These are phyloP conservation scores for Ambrosia artemisiifolia DNA, from an alignment of 129 eudicot genomes.

Conservation along the genomic window DNA sequence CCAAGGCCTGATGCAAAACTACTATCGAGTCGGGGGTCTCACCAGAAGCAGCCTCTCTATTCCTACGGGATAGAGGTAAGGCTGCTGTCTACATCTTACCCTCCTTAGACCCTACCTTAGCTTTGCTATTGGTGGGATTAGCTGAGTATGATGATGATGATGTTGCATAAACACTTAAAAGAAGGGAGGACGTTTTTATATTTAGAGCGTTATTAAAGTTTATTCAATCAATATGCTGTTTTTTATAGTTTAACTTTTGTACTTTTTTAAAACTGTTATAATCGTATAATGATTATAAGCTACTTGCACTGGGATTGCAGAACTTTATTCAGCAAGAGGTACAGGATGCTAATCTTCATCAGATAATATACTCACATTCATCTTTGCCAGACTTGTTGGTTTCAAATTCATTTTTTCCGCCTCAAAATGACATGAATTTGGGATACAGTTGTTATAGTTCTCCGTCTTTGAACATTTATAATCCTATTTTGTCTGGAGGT, in stretches of 20 bases:
- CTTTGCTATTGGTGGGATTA: no score
- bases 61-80: no score
- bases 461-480: not conserved
- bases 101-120: no score
- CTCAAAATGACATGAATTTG: conserved; percentile 26
- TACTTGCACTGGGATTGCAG: conserved; percentile 27
- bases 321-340: conserved; percentile 26
- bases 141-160: no score
- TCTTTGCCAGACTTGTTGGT: conserved; percentile 26
- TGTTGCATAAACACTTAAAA: conserved; percentile 5
- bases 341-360: conserved; percentile 28
- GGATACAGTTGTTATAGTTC: conserved; percentile 7
- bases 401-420: conserved; percentile 16
- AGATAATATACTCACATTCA: conserved; percentile 23
- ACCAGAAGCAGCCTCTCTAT: no score
- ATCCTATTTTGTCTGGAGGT: conserved; percentile 34
- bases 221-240: conserved; percentile 5
- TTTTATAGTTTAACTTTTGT: conserved; percentile 9
- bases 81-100: no score
- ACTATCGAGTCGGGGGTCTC: no score
- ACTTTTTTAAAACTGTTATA: conserved; percentile 18
- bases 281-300: conserved; percentile 22
- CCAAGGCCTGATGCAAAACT: no score
- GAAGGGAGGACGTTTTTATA: not conserved
- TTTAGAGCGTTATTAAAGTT: conserved; percentile 13